phyloP scores from a whole-genome alignment of 2,329 filamentous ascomycete genomes.

The Xylariaceae sp. region DNA sequence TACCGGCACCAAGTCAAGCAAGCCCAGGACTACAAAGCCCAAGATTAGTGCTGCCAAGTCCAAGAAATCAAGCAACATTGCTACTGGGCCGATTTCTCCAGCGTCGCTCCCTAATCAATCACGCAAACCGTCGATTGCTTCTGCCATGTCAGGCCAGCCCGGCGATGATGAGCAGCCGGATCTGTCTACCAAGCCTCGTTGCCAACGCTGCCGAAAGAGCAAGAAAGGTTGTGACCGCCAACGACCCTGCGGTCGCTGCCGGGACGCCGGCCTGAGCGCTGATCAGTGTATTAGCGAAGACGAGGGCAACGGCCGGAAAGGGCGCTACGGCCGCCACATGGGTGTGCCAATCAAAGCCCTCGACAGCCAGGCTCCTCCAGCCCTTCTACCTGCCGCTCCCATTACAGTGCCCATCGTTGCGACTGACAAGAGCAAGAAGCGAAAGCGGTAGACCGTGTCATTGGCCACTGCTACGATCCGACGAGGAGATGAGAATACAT shows the following conservation, averaged over 20 bases:
- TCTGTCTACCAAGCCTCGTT: constrained; percentile 89
- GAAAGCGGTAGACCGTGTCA: constrained; percentile 45
- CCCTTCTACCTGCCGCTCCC: constrained; percentile 38
- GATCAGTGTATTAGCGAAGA: constrained; percentile 97
- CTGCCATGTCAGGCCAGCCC: constrained; percentile 47
- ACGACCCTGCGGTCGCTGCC: constrained; percentile 89
- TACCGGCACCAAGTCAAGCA: constrained; percentile 39
- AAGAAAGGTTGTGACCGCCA: constrained; percentile 99
- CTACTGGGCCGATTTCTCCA: constrained; percentile 52
- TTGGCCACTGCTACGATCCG: background rate
- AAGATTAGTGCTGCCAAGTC: constrained; percentile 45
- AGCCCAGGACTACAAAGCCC: constrained; percentile 40
- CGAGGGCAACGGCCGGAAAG: constrained; percentile 94
- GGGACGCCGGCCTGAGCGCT: constrained; percentile 86
- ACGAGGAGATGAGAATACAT: background rate
- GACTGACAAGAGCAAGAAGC: constrained; percentile 56
- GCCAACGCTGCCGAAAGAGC: constrained; percentile 97
- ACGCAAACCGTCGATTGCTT: constrained; percentile 70
- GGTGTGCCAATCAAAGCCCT: constrained; percentile 59
- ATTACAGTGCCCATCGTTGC: constrained; percentile 41
- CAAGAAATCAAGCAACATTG: constrained; percentile 45
- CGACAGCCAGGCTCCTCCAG: constrained; percentile 38
- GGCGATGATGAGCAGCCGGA: constrained; percentile 91
- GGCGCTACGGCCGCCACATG: constrained; percentile 75
- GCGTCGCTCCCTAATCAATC: constrained; percentile 62